Evolutionary conservation across 345 rosid species (phyloP).

Genomic region (Aquilaria yunnanensis): DNA sequence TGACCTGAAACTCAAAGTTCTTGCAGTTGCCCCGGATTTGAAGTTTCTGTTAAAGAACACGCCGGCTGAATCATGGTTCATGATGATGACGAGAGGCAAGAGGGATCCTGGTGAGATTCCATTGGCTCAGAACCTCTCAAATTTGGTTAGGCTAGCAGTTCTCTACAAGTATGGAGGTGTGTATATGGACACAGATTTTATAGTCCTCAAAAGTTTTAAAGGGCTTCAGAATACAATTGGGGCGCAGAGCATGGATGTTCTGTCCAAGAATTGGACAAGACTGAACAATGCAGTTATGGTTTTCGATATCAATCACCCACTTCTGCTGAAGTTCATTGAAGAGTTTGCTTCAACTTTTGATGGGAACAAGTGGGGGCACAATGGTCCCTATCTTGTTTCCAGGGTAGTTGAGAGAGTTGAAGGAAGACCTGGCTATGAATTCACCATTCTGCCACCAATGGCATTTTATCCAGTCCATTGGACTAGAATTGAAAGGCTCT

Average conservation of each 20-base stretch:
- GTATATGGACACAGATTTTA: conserved; percentile 67
- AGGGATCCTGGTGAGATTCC: conserved; percentile 81
- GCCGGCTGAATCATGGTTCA: conserved; percentile 65
- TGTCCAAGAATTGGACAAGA: conserved; percentile 58
- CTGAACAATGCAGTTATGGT: conserved; percentile 72
- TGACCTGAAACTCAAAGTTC: conserved; percentile 40
- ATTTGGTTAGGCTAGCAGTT: conserved; percentile 57
- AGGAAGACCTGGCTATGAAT: conserved; percentile 32
- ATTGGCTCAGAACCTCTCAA: conserved; percentile 65
- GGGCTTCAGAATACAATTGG: conserved; percentile 60
- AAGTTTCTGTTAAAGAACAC: conserved; percentile 49
- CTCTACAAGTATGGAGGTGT: conserved; percentile 75
- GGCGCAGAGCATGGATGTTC: conserved; percentile 54
- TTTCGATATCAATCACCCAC: conserved; percentile 62
- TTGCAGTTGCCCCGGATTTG: conserved; percentile 59
- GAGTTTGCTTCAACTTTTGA: conserved; percentile 73
- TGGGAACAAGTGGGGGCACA: conserved; percentile 83
- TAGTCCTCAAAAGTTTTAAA: conserved; percentile 50
- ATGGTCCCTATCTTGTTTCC: conserved; percentile 77
- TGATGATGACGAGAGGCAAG: conserved; percentile 45
- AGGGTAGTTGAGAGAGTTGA: conserved; percentile 44
- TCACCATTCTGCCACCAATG: conserved; percentile 48
- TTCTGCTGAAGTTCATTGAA: conserved; percentile 49
- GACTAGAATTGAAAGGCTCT: conserved; percentile 46
- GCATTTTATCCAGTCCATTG: conserved; percentile 76